phyloP scores from a whole-genome alignment of 2,329 filamentous ascomycete species.

The Leptographium galeiforme region DNA sequence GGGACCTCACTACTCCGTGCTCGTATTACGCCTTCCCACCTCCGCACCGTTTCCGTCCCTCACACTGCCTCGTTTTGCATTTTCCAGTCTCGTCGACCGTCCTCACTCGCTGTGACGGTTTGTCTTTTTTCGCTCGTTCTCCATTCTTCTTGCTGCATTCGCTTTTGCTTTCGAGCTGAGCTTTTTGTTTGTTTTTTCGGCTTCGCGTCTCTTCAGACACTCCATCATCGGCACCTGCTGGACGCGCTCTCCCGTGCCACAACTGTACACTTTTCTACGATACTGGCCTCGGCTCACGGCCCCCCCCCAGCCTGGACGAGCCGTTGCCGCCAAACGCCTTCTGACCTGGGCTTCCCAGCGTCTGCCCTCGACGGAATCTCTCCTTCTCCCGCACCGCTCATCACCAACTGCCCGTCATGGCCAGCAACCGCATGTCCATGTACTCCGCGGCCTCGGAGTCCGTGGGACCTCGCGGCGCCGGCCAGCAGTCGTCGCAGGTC shows the following conservation, averaged over 20 bases:
- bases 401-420: conserved; percentile 29
- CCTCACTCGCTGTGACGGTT: conserved; percentile 49
- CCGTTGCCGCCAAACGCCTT: too few relatives aligned
- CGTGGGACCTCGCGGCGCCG: conserved; percentile 40
- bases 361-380: not conserved
- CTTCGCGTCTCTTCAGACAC: not conserved
- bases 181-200: conserved; percentile 4
- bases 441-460: conserved; percentile 56
- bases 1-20: too few relatives aligned
- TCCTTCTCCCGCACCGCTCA: not conserved
- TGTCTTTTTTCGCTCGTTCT: conserved; percentile 21
- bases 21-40: not conserved
- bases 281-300: too few relatives aligned
- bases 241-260: not conserved
- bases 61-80: conserved; percentile 2
- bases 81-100: conserved; percentile 18
- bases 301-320: not conserved
- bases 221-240: not conserved
- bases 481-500: conserved; percentile 63
- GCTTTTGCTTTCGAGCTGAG: too few relatives aligned
- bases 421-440: conserved; percentile 51
- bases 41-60: conserved; percentile 1
- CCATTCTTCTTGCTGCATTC: conserved; percentile 5
- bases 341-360: not conserved
- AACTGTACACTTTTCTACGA: not conserved